Conservation (phyloP, 164 flowering plant genomes). For the Platanus orientalis region DNA sequence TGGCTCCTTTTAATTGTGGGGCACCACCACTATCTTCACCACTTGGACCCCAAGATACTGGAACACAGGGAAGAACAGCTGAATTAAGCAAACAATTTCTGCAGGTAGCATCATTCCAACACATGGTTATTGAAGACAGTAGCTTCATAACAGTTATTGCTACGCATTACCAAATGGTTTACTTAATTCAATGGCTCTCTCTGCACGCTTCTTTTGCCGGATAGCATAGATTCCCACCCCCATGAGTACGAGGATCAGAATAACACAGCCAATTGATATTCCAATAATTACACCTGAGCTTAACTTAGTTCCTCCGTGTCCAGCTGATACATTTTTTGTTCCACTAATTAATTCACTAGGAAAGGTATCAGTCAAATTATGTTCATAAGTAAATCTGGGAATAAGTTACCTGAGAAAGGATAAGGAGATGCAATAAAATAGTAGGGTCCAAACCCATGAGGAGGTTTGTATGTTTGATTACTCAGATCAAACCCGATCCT, state of each 20-base stretch:
- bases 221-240: slow-evolving; percentile 28
- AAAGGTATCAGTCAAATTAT: neutral
- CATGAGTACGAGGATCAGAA: slow-evolving; percentile 21
- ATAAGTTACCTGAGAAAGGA: slow-evolving; percentile 18
- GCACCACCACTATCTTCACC: slow-evolving; percentile 32
- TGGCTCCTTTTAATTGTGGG: slow-evolving; percentile 41
- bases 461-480: slow-evolving; percentile 30
- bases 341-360: neutral
- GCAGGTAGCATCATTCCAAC: neutral
- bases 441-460: slow-evolving; percentile 28
- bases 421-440: slow-evolving; percentile 26
- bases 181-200: slow-evolving; percentile 26
- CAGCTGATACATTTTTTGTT: slow-evolving; percentile 10
- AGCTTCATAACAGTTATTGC: neutral
- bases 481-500: slow-evolving; percentile 47
- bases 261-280: slow-evolving; percentile 19
- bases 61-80: neutral
- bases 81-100: neutral
- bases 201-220: slow-evolving; percentile 36
- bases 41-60: slow-evolving; percentile 34
- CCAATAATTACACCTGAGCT: slow-evolving; percentile 26
- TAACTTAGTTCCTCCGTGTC: slow-evolving; percentile 5
- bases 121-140: neutral
- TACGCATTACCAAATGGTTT: slow-evolving; percentile 39
- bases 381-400: neutral